Percentiles rank a stretch among this genome's conserved stretches.
Evolutionary conservation across 140 eudicot genomes (phyloP).

Genomic region (Anethum foeniculum): DNA sequence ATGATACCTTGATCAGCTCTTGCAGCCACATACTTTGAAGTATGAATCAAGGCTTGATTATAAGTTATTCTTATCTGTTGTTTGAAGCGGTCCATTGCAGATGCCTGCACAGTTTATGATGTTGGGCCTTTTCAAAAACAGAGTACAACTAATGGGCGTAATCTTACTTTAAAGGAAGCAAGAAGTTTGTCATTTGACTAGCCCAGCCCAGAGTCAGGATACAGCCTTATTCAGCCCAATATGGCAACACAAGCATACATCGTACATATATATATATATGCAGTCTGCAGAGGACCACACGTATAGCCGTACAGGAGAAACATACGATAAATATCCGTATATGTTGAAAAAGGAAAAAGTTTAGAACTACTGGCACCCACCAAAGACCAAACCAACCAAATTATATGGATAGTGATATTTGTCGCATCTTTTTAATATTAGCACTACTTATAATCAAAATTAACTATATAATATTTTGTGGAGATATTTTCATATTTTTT

Average conservation of each 20-base stretch:
- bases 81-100: background rate
- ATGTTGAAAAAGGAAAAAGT: background rate
- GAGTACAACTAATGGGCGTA: too few species aligned
- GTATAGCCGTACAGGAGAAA: background rate
- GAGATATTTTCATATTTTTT: too few species aligned
- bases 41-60: too few species aligned
- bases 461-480: too few species aligned
- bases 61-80: background rate
- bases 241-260: too few species aligned
- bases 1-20: too few species aligned
- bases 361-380: background rate
- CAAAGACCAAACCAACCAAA: background rate
- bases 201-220: background rate
- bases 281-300: background rate
- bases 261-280: too few species aligned
- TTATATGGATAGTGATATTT: background rate
- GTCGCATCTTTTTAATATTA: background rate
- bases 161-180: too few species aligned
- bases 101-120: too few species aligned
- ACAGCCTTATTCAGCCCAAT: background rate
- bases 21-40: too few species aligned
- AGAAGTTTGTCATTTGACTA: background rate
- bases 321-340: conserved; percentile 3
- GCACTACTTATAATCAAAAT: background rate
- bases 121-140: too few species aligned